Evolutionary conservation across 225 moss, liverwort and hornwort genomes (phyloP).

Genomic region (Takakia lepidozioides): DNA sequence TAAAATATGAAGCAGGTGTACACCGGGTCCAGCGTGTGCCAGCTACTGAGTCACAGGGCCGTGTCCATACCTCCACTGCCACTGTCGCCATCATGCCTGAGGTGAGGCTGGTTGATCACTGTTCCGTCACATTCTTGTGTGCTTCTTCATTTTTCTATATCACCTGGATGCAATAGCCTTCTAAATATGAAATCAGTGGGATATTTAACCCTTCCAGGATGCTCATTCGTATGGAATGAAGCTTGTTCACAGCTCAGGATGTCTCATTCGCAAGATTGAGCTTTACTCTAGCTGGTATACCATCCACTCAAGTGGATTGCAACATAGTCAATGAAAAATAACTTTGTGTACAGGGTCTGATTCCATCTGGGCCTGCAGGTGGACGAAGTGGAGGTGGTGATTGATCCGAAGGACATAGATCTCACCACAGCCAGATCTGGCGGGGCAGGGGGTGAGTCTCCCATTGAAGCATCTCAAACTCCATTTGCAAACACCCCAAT

Average conservation of each 20-base stretch:
- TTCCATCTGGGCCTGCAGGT: slow-evolving; percentile 38
- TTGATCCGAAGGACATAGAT: slow-evolving; percentile 96
- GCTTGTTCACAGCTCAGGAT: too few relatives aligned
- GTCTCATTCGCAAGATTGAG: too few relatives aligned
- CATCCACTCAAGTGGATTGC: too few relatives aligned
- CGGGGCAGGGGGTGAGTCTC: slow-evolving; percentile 85
- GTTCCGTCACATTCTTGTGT: too few relatives aligned
- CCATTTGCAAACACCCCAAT: neutral
- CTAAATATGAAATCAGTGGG: too few relatives aligned
- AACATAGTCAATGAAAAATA: too few relatives aligned
- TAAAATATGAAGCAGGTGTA: slow-evolving; percentile 95
- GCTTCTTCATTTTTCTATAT: too few relatives aligned
- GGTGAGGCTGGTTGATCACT: slow-evolving; percentile 30
- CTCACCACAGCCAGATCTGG: slow-evolving; percentile 94
- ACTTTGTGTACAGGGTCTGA: neutral
- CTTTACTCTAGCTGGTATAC: too few relatives aligned
- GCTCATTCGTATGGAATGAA: too few relatives aligned
- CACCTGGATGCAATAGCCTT: too few relatives aligned
- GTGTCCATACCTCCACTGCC: slow-evolving; percentile 97
- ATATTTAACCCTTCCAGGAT: too few relatives aligned
- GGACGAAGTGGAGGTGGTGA: slow-evolving; percentile 92
- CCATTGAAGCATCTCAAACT: neutral
- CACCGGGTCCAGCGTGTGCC: slow-evolving; percentile 97
- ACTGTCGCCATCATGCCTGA: slow-evolving; percentile 99
- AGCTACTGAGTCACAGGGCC: slow-evolving; percentile 94